These are phyloP conservation scores for Pyropia yezoensis DNA, from an alignment of 23 red algal genomes.

Conservation along the genomic window DNA sequence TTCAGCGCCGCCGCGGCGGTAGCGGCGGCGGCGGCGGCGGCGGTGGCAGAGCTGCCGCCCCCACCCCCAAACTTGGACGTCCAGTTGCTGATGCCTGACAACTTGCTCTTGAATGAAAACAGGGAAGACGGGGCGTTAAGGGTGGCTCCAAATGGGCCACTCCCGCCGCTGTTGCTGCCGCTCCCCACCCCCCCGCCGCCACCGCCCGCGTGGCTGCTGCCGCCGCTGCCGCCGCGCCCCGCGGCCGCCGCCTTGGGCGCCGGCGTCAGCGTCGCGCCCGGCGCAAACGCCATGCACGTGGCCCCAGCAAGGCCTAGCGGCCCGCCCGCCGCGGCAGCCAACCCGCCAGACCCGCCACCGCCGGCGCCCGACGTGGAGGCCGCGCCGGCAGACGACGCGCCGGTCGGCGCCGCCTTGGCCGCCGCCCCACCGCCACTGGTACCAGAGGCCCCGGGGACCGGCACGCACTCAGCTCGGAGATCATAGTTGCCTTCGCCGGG, in stretches of 20 bases:
- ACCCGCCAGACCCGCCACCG: no score
- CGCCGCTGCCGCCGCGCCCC: not conserved
- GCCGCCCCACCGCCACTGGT: not conserved
- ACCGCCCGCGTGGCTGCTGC: no score
- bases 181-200: not conserved
- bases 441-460: conserved; percentile 2
- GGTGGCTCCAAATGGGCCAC: not conserved
- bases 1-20: conserved; percentile 4
- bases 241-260: not conserved
- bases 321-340: not conserved
- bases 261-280: not conserved
- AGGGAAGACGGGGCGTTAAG: not conserved
- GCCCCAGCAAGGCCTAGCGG: conserved; percentile 8
- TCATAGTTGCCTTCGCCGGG: conserved; percentile 69
- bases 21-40: conserved; percentile 12
- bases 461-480: conserved; percentile 33
- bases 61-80: not conserved
- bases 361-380: conserved; percentile 1
- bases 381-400: conserved; percentile 12
- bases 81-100: not conserved
- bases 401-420: conserved; percentile 1
- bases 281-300: conserved; percentile 2
- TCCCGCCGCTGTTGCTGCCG: not conserved
- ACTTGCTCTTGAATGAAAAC: not conserved
- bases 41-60: not conserved